These are phyloP conservation scores for Papiliotrema laurentii DNA, from an alignment of 1,284 basidiomycete genomes.

Conservation along the genomic window DNA sequence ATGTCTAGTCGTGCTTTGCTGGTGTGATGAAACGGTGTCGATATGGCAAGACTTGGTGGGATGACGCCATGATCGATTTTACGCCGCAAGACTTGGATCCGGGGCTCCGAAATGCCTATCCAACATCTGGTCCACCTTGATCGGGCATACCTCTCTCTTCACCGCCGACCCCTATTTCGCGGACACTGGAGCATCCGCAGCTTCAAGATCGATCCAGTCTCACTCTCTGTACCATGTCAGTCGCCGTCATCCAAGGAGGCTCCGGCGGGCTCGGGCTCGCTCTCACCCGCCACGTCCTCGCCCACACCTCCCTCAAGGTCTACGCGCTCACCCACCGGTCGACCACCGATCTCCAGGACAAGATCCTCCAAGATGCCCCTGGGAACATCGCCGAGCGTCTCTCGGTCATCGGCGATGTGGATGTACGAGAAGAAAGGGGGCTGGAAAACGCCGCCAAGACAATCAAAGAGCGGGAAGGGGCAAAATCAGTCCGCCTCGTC, in stretches of 20 bases:
- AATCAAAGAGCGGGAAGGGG: conserved; percentile 46
- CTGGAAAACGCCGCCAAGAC: conserved; percentile 43
- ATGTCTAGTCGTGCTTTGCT: too few relatives aligned
- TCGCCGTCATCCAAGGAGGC: conserved; percentile 38
- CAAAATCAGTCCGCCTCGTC: conserved; percentile 44
- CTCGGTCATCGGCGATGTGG: conserved; percentile 47
- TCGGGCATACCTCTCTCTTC: too few relatives aligned
- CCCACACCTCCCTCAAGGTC: conserved; percentile 46
- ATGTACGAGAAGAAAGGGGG: conserved; percentile 44
- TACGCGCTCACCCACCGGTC: conserved; percentile 49
- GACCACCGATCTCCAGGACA: conserved; percentile 27
- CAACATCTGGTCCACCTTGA: too few relatives aligned
- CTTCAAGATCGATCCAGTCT: too few relatives aligned
- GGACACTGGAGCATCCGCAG: too few relatives aligned
- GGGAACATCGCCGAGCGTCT: conserved; percentile 27
- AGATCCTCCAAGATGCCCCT: conserved; percentile 19
- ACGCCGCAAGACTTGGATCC: too few relatives aligned
- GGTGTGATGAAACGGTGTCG: too few relatives aligned
- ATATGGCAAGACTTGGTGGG: too few relatives aligned
- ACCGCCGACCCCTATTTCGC: too few relatives aligned
- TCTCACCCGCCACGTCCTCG: conserved; percentile 38
- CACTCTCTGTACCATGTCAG: conserved; percentile 36
- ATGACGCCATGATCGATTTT: too few relatives aligned
- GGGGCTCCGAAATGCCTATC: too few relatives aligned
- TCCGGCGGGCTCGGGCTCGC: conserved; percentile 30